A percentile compares a stretch with the other conserved stretches of the same genome.
phyloP scores from a whole-genome alignment of 2,329 filamentous ascomycete species.

The Alternaria incomplexa region DNA sequence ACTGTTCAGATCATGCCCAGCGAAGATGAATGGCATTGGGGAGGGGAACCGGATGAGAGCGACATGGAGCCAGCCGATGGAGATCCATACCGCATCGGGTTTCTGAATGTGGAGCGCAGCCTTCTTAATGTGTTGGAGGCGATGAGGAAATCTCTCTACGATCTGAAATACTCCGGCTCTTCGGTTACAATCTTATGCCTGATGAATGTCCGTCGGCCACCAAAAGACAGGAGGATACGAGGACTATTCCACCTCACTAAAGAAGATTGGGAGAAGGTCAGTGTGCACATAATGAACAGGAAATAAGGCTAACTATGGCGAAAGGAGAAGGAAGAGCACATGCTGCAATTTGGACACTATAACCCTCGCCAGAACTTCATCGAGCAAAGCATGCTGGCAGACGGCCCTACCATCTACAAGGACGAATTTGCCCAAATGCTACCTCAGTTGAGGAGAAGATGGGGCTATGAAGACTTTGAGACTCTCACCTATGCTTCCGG shows the following conservation, averaged over 20 bases:
- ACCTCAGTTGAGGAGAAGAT: not conserved
- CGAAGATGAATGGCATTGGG: no score
- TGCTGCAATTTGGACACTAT: not conserved
- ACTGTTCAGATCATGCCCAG: no score
- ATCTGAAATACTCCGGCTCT: not conserved
- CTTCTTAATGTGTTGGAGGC: not conserved
- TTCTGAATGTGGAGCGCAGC: not conserved
- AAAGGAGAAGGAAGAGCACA: not conserved
- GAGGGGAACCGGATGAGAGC: no score
- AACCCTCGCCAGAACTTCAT: not conserved
- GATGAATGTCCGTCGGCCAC: no score
- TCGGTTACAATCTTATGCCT: not conserved
- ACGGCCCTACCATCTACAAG: not conserved
- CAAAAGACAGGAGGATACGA: no score
- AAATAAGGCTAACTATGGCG: not conserved
- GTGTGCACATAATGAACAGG: not conserved
- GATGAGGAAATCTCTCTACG: not conserved
- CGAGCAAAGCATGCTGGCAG: not conserved
- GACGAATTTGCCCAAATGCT: not conserved
- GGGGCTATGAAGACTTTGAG: not conserved
- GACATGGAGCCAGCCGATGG: no score
- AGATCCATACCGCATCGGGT: not conserved
- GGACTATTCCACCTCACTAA: not conserved
- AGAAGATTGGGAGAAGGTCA: not conserved
- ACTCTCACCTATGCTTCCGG: no score